Base-by-base conservation (phyloP, 768 basidiomycete genomes). In the Sarcodon aspratus region DNA sequence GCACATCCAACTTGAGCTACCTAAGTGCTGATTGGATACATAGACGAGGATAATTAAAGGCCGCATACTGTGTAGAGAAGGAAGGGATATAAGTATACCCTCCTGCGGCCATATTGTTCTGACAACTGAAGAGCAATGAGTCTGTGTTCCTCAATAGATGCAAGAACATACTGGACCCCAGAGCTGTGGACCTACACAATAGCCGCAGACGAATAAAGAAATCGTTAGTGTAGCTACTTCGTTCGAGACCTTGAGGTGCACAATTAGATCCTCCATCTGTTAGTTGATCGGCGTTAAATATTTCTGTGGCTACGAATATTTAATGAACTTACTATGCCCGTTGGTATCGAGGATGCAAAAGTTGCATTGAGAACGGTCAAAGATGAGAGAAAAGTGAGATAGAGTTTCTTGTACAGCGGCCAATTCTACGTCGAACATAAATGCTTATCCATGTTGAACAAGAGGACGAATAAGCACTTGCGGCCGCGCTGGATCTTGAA, bases 171-270 rank as follows among this genome's bases (percentile, higher is more conserved):
- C 59, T 2, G 77, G 78, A 0, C 70, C 78, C 78, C 77, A 83
- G 4, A 79, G 43, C 7, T 79, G 59, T 3, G 80, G 79, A 0
- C 80, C 81, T 17, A 81, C 68, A 52, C 75, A 78, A 55, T 80
- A 83, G 15, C 82, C 82, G 15, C 69, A 70, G 10, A 84, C 72
- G 59, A 82, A 84, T 4, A 84, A 68, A 3, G 82, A 74, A 33
- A 83, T 69, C 0, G 73, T 74, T 44, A 83, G 67, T 8, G 68
- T 71, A 6, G 66, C 78, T 17, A 78, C 68, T 57, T 76, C 78
- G 32, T 63, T n/a, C 6, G 73, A 70, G 58, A 82, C 68, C 9
- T 64, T 53, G 51, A 80, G 80, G 33, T 76, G 60, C 7, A 66
- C 48, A 52, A 66, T 67, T 36, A 84, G 57, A 13, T 68, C 21